Evolutionary conservation across 495 filamentous ascomycete genomes (phyloP), one percentile per base, ranked within the genome.

Genomic region (Aspergillus campestris): DNA sequence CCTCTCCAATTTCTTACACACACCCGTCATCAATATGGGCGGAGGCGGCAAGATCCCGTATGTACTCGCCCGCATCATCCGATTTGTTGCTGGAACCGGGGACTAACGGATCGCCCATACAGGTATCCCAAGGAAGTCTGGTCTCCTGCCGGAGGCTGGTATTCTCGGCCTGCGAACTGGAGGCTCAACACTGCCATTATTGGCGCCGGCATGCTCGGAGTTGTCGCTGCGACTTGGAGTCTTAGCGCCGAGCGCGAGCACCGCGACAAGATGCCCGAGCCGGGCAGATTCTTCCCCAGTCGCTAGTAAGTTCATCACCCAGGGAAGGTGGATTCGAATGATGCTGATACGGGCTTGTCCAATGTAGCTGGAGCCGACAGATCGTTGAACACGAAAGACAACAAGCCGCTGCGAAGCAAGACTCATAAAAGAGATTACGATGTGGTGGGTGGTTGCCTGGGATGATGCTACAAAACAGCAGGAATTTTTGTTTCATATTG

Each of bases 51-150:
- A 87, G 73, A 84, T 97, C 64, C 85, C 88, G 91, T 97, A 80
- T 68, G 86, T 74, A 12, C 12, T 11, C 31, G 41, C 32, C 45
- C 28, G 31, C 24, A 30, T 29, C 47, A 31, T 14, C 12, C 3
- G 5, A 8, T 33, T 12, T 14, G 12, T 47, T 38, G 37, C 18
- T 37, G 28, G 18, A 18, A 15, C 45, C 35, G 31, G 43, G 48
- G 42, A 37, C 66, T 66, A 38, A 66, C 55, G 39, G 30, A 49
- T 49, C 13, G 40, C 39, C 38, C 43, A 31, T 50, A 28, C 58
- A 97, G 91, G 60, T 96, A 95, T 69, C 92, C 92, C 60, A 95
- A 95, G 74, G 89, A 98, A 74, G 86, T 98, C 73, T 98, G 92
- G 92, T 97, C 92, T 59, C 92, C 92, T 48, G 77, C 92, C 46